Base-by-base conservation (phyloP, 2,329 filamentous ascomycete species). In the Colletotrichum echinochloae region DNA sequence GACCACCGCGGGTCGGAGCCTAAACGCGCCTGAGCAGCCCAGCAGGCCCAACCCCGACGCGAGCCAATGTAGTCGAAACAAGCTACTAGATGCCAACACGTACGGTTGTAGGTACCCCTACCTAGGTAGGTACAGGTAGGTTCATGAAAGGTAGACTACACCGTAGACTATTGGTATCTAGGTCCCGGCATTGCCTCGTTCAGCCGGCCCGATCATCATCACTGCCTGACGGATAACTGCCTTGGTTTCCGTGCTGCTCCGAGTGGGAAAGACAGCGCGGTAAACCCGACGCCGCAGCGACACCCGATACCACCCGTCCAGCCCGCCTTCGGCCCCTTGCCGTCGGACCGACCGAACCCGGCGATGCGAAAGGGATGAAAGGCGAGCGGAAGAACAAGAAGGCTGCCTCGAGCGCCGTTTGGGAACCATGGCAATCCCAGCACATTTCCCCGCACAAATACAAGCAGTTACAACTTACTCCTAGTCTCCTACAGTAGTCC, bases 1-100 rank as follows among this genome's bases (percentile, higher is more conserved):
- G 44, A 55, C 61, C 66, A 30, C 60, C 56, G 51, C 39, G 30
- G 51, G 18, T 51, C 39, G n/a, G 35, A 46, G 66, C 66, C 66
- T 41, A 44, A 66, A 55, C 39, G 52, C 18, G 51, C 68, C 64
- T 18, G 20, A 63, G 51, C 64, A 70, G 56, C 64, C 68, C 64
- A 63, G 51, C 64, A 70, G 56, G 68, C 68, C 64, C 64, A 71
- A 63, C 68, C 68, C 39, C 46, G 44, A 44, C 3, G 37, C 26
- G 28, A 23, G 37, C 48, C 28, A 51, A 67, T 63, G 64, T 68
- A 68, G 57, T 62, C 64, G 57, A 62, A 57, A 70, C 67, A 61
- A 52, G 44, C 28, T 33, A 14, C 41, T 12, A 56, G 67, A 70
- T 66, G 35, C 39, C 39, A 18, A 9, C 39, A 41, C 6, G 39